These are phyloP conservation scores for Umbilicaria muhlenbergii DNA, from an alignment of 495 filamentous ascomycete genomes.

Conservation along the genomic window DNA sequence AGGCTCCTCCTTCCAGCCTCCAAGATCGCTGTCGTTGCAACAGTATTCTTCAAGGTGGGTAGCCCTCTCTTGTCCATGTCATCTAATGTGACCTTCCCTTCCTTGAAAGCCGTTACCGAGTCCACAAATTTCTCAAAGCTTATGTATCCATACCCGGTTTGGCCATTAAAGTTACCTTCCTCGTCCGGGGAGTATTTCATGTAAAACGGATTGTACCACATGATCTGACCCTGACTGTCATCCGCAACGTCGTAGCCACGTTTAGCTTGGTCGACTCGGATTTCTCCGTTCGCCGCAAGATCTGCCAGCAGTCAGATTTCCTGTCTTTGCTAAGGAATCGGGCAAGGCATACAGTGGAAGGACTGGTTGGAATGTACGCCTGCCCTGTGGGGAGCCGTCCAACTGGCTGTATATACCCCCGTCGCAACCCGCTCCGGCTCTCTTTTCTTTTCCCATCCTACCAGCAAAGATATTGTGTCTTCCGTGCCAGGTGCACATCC, in stretches of 20 bases:
- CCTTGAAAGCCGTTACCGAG: constrained; percentile 63
- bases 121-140: constrained; percentile 95
- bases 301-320: constrained; percentile 22
- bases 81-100: constrained; percentile 49
- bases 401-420: constrained; percentile 86
- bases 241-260: constrained; percentile 88
- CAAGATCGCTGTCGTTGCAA: constrained; percentile 81
- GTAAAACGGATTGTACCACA: constrained; percentile 91
- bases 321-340: neutral
- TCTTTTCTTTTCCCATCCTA: constrained; percentile 67
- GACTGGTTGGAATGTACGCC: constrained; percentile 93
- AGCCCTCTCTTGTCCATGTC: constrained; percentile 66
- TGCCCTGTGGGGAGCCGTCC: constrained; percentile 83
- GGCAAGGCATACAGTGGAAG: constrained; percentile 53
- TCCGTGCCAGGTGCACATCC: constrained; percentile 72
- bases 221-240: constrained; percentile 50
- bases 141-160: constrained; percentile 85
- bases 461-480: constrained; percentile 82
- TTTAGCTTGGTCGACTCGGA: constrained; percentile 85
- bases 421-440: constrained; percentile 55
- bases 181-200: constrained; percentile 94
- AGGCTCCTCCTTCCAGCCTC: constrained; percentile 70
- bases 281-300: constrained; percentile 68
- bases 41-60: constrained; percentile 75
- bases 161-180: constrained; percentile 84